These are phyloP conservation scores for Cutaneotrichosporon spelunceum DNA, from an alignment of 1,284 basidiomycete species.

Conservation along the genomic window DNA sequence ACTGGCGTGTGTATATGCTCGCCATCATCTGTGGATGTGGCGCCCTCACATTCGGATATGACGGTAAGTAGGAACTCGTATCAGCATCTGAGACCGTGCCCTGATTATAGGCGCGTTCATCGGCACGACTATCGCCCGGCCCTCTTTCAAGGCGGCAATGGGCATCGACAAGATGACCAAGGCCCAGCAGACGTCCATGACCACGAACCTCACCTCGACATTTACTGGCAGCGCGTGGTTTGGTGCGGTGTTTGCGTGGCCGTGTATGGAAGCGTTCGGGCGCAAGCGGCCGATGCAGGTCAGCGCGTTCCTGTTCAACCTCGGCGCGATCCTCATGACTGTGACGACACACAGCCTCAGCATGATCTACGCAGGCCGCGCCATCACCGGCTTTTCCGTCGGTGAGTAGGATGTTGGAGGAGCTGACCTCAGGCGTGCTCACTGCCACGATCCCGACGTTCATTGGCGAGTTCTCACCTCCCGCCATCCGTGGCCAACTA, in stretches of 20 bases:
- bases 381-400: constrained; percentile 44
- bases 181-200: constrained; percentile 46
- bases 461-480: constrained; percentile 48
- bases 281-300: constrained; percentile 35
- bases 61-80: constrained; percentile 20
- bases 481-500: constrained; percentile 50
- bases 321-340: constrained; percentile 46
- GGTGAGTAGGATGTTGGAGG: constrained; percentile 9
- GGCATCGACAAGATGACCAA: constrained; percentile 45
- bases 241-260: constrained; percentile 31
- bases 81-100: no score
- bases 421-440: constrained; percentile 21
- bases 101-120: constrained; percentile 46
- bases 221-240: constrained; percentile 50
- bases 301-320: constrained; percentile 41
- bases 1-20: constrained; percentile 54
- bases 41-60: constrained; percentile 54
- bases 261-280: constrained; percentile 35
- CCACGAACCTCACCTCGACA: constrained; percentile 48
- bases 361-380: constrained; percentile 45
- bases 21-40: constrained; percentile 45
- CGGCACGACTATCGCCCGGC: constrained; percentile 52
- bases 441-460: constrained; percentile 39
- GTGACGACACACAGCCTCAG: constrained; percentile 32
- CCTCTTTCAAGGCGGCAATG: constrained; percentile 55